Evolutionary conservation across 495 filamentous ascomycete species (phyloP), one percentile per base, ranked within the genome.

Genomic region (Penicillium roqueforti): DNA sequence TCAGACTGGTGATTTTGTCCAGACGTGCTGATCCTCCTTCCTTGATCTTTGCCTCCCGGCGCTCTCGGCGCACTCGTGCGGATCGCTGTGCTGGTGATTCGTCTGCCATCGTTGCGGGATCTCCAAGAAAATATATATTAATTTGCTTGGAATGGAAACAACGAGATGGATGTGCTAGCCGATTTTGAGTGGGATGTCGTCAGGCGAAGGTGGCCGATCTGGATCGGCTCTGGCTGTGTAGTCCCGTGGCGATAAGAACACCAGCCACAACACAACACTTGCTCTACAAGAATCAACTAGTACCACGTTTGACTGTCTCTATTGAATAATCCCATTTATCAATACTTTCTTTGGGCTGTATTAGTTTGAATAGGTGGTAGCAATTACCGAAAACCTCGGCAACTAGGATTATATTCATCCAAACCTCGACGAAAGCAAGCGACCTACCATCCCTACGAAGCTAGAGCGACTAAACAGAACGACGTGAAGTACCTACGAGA

Each of bases 41-140:
- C 59, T 82, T 85, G 71, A 97, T 87, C 74, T 95, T 96, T 26
- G 91, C 89, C 70, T 95, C 88, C 20, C 91, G 83, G 34, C 90
- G 85, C 68, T 96, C 91, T 57, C 93, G 91, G 57, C 92, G 90
- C 34, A 91, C 78, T 18, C 91, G 87, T 23, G 89, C 87, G 66
- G 92, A 85, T 57, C 87, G 67, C 56, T 85, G 83, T 29, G 78
- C 79, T 18, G 81, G 74, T 1, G 81, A 81, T 61, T 83, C 80
- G 25, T 78, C 76, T 36, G 71, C 46, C 13, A 71, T 65, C 23
- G 68, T 76, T 25, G 29, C 53, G 9, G 29, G 14, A 22, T 42
- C 8, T 29, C 9, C 13, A 7, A 28, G 7, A 8, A 23, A 43
- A 7, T 13, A 26, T 13, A 13, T 43, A 2, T n/a, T n/a, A 2